Base-by-base conservation (phyloP, 108 stramenopile species). In the Pelagomonas calceolata region DNA sequence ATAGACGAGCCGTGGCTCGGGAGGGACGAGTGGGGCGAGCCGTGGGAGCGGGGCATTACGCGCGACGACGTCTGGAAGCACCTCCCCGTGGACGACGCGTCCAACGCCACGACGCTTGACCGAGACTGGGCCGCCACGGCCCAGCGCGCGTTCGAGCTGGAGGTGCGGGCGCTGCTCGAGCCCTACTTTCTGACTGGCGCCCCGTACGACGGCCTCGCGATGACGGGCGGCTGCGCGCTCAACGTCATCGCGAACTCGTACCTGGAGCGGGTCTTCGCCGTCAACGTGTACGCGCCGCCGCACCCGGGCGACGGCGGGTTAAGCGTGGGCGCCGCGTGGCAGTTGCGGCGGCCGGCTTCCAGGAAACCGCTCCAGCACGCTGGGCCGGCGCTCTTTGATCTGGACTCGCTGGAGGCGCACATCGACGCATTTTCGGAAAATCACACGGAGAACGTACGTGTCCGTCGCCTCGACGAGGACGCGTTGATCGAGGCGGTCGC, bases 191-290 rank as follows among this genome's bases (percentile, higher is more conserved):
- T 15, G 34, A 35, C 36, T 15, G 30, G 21, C 31, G 66, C 34
- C 10, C n/a, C n/a, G n/a, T 67, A 37, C 35, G 67, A 67, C 35
- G 67, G 67, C 5, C 35, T 67, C 35, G 67, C 21, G 12, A 17
- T 67, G 35, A 12, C 36, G 10, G 67, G 67, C 67, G 67, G 67
- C 67, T 67, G 67, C 35, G 67, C 67, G 67, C 67, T 67, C 7
- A 67, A 67, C 35, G 67, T 67, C 26, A 36, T 67, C n/a, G 36
- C 36, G 36, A 67, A 67, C 35, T 26, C 67, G n/a, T 9, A 26
- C 36, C n/a, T 67, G 7, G 32, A 36, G 35, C 26, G 67, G 36
- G 7, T 21, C 3, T 67, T 67, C 16, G 67, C 32, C 26, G 1
- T 35, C 14, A 15, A 14, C n/a, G 67, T 67, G 14, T 12, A 12